Evolutionary conservation across 2,329 filamentous ascomycete genomes (phyloP).

Genomic region (Esteya vermicola): DNA sequence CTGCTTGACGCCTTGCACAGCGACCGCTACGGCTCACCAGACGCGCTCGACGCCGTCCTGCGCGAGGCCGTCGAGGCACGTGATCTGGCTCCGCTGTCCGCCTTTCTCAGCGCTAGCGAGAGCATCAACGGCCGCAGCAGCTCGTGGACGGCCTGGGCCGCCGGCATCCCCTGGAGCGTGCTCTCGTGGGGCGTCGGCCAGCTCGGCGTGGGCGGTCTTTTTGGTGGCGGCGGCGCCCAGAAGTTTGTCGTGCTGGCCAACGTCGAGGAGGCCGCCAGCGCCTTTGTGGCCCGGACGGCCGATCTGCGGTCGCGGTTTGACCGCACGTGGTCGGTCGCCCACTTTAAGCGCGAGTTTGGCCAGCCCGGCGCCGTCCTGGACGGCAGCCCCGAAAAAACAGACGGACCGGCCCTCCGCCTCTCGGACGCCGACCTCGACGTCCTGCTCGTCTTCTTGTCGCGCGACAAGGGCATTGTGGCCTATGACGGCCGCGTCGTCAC

Average conservation of each 20-base stretch:
- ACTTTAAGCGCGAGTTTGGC: slow-evolving; percentile 47
- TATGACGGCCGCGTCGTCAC: slow-evolving; percentile 54
- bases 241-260: slow-evolving; percentile 53
- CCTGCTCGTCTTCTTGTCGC: slow-evolving; percentile 52
- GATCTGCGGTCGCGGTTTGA: slow-evolving; percentile 40
- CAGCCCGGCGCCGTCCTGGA: slow-evolving; percentile 26
- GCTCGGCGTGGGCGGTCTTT: slow-evolving; percentile 41
- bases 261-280: slow-evolving; percentile 42
- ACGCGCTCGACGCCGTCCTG: slow-evolving; percentile 67
- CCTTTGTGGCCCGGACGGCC: slow-evolving; percentile 31
- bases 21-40: slow-evolving; percentile 65
- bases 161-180: slow-evolving; percentile 48
- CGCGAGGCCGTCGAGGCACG: slow-evolving; percentile 55
- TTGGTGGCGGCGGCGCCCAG: slow-evolving; percentile 22
- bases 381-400: not conserved
- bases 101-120: slow-evolving; percentile 50
- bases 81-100: slow-evolving; percentile 54
- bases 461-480: slow-evolving; percentile 46
- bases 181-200: slow-evolving; percentile 63
- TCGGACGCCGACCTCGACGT: slow-evolving; percentile 54
- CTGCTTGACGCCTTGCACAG: slow-evolving; percentile 60
- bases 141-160: slow-evolving; percentile 58
- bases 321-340: slow-evolving; percentile 50
- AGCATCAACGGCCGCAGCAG: slow-evolving; percentile 51
- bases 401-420: slow-evolving; percentile 26